phyloP scores from a whole-genome alignment of 2,329 filamentous ascomycete species.

The Myriosclerotinia scirpicola region DNA sequence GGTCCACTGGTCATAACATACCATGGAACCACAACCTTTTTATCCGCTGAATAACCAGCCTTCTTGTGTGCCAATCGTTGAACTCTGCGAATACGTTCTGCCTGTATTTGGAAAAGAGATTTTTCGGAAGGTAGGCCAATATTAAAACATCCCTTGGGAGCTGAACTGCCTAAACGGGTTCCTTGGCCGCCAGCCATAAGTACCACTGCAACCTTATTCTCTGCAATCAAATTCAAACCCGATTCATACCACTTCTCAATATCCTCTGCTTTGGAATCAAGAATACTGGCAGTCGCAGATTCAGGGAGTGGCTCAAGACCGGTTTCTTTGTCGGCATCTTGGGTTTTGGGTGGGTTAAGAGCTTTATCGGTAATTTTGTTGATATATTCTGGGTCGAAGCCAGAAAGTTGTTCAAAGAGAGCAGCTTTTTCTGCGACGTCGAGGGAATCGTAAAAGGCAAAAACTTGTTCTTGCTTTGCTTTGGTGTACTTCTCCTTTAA shows the following conservation, averaged over 20 bases:
- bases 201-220: conserved; percentile 78
- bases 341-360: conserved; percentile 69
- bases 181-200: conserved; percentile 98
- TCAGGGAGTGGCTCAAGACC: conserved; percentile 84
- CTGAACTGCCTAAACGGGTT: conserved; percentile 89
- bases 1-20: conserved; percentile 99
- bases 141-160: conserved; percentile 95
- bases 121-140: conserved; percentile 92
- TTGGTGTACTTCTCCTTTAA: conserved; percentile 72
- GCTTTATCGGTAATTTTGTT: conserved; percentile 82
- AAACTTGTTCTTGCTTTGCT: conserved; percentile 78
- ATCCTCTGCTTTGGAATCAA: conserved; percentile 79
- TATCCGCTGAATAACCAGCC: conserved; percentile 54
- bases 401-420: conserved; percentile 78
- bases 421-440: conserved; percentile 68
- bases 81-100: conserved; percentile 85
- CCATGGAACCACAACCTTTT: conserved; percentile 77
- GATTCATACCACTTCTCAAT: conserved; percentile 80
- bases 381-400: conserved; percentile 82
- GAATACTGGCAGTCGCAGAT: conserved; percentile 81
- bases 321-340: conserved; percentile 39
- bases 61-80: conserved; percentile 77
- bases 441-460: conserved; percentile 84
- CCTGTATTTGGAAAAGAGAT: conserved; percentile 96
- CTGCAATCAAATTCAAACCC: conserved; percentile 63